Evolutionary conservation across 371 early-diverging fungal species (phyloP).

Genomic region (Haplosporangium sp.): DNA sequence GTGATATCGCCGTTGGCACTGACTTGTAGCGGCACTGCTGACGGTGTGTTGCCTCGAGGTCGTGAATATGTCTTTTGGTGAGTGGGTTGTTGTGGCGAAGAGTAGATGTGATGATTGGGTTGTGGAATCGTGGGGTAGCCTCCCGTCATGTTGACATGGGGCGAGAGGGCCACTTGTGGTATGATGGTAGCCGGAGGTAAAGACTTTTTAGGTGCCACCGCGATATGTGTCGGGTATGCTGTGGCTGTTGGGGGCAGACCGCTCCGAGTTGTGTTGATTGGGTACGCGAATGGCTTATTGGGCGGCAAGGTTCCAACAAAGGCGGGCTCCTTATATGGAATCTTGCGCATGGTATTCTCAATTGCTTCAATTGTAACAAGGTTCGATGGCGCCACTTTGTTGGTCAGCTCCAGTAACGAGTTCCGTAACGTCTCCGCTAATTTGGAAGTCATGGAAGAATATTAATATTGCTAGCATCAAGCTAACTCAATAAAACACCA

Average conservation of each 20-base stretch:
- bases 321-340: conserved; percentile 60
- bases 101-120: conserved; percentile 23
- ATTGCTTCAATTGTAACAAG: conserved; percentile 55
- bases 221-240: conserved; percentile 18
- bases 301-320: conserved; percentile 67
- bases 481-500: neutral
- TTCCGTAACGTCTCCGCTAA: conserved; percentile 60
- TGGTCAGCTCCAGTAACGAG: conserved; percentile 55
- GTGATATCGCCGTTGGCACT: conserved; percentile 41
- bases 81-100: conserved; percentile 30
- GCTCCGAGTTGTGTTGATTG: conserved; percentile 51
- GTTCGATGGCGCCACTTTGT: conserved; percentile 59
- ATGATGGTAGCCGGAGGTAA: conserved; percentile 24
- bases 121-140: conserved; percentile 44
- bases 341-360: conserved; percentile 60
- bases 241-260: conserved; percentile 32
- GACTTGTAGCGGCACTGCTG: conserved; percentile 25
- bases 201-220: conserved; percentile 20
- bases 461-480: neutral
- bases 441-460: neutral
- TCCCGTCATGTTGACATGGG: conserved; percentile 50
- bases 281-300: conserved; percentile 67
- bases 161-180: conserved; percentile 44
- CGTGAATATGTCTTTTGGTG: conserved; percentile 43
- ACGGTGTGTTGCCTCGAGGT: conserved; percentile 4